These are phyloP conservation scores for Fusarium cicatricum DNA, from an alignment of 2,329 filamentous ascomycete species.

Conservation along the genomic window DNA sequence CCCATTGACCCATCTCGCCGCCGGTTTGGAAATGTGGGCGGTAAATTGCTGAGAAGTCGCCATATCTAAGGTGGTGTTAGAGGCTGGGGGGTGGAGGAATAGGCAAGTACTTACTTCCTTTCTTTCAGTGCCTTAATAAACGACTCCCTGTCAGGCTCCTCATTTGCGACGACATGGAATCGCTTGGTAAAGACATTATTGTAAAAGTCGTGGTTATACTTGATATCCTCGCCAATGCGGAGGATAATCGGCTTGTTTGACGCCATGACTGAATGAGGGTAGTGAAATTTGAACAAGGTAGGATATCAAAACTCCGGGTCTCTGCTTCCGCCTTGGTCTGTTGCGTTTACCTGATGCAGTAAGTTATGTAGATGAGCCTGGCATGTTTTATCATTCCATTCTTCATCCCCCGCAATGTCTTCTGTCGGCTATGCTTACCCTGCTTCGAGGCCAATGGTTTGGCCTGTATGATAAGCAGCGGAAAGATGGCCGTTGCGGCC, in stretches of 20 bases:
- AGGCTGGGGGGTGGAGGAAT: too few relatives aligned
- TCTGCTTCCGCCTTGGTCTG: too few relatives aligned
- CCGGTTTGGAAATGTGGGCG: slow-evolving; percentile 68
- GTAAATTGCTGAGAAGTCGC: slow-evolving; percentile 53
- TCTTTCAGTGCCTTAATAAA: slow-evolving; percentile 54
- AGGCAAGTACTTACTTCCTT: slow-evolving; percentile 36
- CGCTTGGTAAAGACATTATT: slow-evolving; percentile 47
- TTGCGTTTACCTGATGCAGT: too few relatives aligned
- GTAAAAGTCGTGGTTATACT: slow-evolving; percentile 56
- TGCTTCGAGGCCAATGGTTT: too few relatives aligned
- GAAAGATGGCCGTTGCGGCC: too few relatives aligned
- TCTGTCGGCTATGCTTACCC: too few relatives aligned
- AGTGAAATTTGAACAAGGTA: too few relatives aligned
- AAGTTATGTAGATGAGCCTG: too few relatives aligned
- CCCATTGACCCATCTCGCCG: slow-evolving; percentile 70
- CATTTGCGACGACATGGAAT: slow-evolving; percentile 52
- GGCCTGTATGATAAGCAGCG: too few relatives aligned
- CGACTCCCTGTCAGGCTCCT: slow-evolving; percentile 45
- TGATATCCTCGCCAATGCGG: slow-evolving; percentile 54
- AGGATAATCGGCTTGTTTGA: slow-evolving; percentile 27
- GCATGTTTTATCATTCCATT: too few relatives aligned
- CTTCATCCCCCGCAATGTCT: too few relatives aligned
- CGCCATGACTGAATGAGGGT: slow-evolving; percentile 6
- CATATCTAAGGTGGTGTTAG: slow-evolving; percentile 23
- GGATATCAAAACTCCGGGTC: too few relatives aligned